Evolutionary conservation across 78 protist species (phyloP).

Genomic region (Dictyostelium discoideum): DNA sequence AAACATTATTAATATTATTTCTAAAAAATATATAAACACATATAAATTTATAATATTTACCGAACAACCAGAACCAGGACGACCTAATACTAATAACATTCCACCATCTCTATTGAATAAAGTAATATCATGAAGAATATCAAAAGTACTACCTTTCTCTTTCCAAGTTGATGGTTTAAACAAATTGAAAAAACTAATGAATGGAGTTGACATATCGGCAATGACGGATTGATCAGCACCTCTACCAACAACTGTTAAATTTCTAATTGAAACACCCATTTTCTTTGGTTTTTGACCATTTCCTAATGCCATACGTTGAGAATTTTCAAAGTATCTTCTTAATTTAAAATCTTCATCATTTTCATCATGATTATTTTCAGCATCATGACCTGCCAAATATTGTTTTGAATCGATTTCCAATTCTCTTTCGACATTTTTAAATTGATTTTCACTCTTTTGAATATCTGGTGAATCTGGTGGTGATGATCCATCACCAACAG

Average conservation of each 20-base stretch:
- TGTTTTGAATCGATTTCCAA: constrained; percentile 1
- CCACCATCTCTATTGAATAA: constrained; percentile 69
- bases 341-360: constrained; percentile 59
- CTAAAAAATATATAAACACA: not conserved
- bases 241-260: constrained; percentile 34
- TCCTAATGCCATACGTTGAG: constrained; percentile 45
- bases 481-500: not conserved
- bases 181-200: not conserved
- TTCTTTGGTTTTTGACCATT: constrained; percentile 43
- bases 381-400: not conserved
- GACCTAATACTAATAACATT: constrained; percentile 80
- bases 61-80: constrained; percentile 27
- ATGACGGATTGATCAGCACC: constrained; percentile 40
- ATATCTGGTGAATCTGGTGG: not conserved
- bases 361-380: not conserved
- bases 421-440: not conserved
- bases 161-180: constrained; percentile 12
- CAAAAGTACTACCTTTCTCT: constrained; percentile 13
- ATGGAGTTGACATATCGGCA: constrained; percentile 24
- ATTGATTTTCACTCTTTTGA: not conserved
- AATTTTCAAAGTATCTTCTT: constrained; percentile 66
- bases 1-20: constrained; percentile 6
- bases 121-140: constrained; percentile 65
- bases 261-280: constrained; percentile 51
- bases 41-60: not conserved